phyloP scores from a whole-genome alignment of 441 rosid species.

The Euphorbia corollata region DNA sequence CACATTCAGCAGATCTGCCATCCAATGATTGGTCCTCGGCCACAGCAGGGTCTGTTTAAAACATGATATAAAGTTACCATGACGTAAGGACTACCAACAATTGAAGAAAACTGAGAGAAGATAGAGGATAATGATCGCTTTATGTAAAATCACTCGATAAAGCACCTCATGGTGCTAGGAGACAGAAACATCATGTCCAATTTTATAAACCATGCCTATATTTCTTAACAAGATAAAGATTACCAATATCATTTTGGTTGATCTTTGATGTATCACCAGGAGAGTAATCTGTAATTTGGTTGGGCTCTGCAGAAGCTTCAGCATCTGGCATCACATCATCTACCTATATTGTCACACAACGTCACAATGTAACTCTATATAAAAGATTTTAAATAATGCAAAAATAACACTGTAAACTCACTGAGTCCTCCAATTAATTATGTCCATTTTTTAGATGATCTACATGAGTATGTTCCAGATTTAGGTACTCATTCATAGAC shows the following conservation, averaged over 20 bases:
- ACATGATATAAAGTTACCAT: background rate
- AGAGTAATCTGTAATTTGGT: constrained; percentile 20
- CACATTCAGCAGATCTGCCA: background rate
- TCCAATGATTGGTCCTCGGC: constrained; percentile 1
- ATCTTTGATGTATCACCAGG: constrained; percentile 15
- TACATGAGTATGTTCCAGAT: constrained; percentile 18
- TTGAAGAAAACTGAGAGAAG: background rate
- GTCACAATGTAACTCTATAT: constrained; percentile 15
- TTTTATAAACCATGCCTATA: too few relatives aligned
- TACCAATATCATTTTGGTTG: constrained; percentile 31
- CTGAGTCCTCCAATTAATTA: constrained; percentile 24
- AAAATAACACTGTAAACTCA: constrained; percentile 19
- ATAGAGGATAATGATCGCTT: background rate
- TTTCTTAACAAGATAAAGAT: background rate
- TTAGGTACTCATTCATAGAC: constrained; percentile 20
- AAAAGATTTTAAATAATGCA: constrained; percentile 5
- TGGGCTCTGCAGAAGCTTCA: constrained; percentile 24
- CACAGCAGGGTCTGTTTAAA: background rate
- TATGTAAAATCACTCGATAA: background rate
- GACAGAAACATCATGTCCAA: too few relatives aligned
- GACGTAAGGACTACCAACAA: background rate
- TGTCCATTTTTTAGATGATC: constrained; percentile 21
- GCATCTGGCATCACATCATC: constrained; percentile 27
- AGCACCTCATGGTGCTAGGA: too few relatives aligned
- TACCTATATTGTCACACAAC: constrained; percentile 22